Conservation (phyloP, 169 alveolate species). For the Cryptosporidium baileyi region DNA sequence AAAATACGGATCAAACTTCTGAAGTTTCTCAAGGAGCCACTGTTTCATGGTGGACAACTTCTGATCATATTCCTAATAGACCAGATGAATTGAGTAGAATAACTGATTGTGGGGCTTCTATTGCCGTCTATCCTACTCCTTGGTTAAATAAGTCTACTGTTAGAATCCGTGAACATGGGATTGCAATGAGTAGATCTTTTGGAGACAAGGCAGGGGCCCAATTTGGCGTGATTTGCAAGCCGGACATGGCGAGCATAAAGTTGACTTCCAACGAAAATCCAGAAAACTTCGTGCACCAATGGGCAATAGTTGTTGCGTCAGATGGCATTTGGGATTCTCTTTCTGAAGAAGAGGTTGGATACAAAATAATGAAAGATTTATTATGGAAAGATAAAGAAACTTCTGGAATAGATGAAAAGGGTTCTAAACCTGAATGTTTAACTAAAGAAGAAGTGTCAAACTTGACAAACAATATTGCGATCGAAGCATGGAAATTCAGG, state of each 20-base stretch:
- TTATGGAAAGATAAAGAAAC: conserved; percentile 10
- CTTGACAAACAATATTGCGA: background rate
- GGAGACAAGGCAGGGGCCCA: conserved; percentile 88
- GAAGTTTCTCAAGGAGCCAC: too few relatives aligned
- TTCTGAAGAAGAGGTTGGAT: conserved; percentile 66
- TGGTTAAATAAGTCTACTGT: conserved; percentile 60
- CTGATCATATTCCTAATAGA: conserved; percentile 57
- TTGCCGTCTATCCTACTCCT: conserved; percentile 53
- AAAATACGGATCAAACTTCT: background rate
- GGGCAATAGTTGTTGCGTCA: conserved; percentile 65
- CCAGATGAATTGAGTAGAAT: conserved; percentile 63
- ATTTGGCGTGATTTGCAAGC: conserved; percentile 83
- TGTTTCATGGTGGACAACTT: conserved; percentile 69
- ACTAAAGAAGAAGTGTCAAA: conserved; percentile 35
- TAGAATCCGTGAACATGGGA: conserved; percentile 80
- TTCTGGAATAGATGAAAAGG: background rate
- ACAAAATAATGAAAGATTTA: conserved; percentile 18
- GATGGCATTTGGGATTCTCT: conserved; percentile 67
- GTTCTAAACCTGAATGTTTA: background rate
- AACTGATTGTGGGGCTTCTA: conserved; percentile 54
- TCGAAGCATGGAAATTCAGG: conserved; percentile 59
- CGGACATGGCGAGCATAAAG: conserved; percentile 75
- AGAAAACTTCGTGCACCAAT: background rate
- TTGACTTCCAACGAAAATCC: conserved; percentile 34
- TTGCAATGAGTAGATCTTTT: conserved; percentile 88